Conservation (phyloP, 805 yeast genomes). For the Candida chilensis region DNA sequence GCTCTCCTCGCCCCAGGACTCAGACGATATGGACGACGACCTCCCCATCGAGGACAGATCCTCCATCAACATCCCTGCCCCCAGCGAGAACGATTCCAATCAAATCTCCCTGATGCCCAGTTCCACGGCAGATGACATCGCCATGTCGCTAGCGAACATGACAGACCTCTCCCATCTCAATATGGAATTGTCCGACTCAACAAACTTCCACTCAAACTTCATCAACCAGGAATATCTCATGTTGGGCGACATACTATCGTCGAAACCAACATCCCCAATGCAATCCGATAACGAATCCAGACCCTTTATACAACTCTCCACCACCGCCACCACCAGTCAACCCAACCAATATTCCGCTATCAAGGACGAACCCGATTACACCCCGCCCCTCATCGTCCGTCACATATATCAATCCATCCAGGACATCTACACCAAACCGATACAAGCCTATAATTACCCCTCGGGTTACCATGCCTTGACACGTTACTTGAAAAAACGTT, state of each 20-base stretch:
- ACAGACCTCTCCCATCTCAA: constrained; percentile 1
- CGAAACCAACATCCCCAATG: constrained; percentile 30
- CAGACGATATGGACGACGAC: constrained; percentile 1
- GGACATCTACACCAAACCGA: constrained; percentile 38
- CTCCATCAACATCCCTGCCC: constrained; percentile 17
- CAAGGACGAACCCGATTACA: constrained; percentile 26
- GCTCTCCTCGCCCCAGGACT: constrained; percentile 2
- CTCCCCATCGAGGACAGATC: constrained; percentile 9
- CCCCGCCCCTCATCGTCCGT: constrained; percentile 48
- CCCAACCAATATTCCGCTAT: constrained; percentile 4
- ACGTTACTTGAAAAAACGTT: constrained; percentile 41
- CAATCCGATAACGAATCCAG: constrained; percentile 21
- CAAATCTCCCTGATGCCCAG: constrained; percentile 3
- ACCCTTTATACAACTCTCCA: constrained; percentile 12
- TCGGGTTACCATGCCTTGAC: constrained; percentile 54
- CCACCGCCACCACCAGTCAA: constrained; percentile 4
- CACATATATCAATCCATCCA: constrained; percentile 43
- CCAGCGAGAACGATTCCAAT: constrained; percentile 19
- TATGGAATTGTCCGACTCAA: not conserved
- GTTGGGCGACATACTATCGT: constrained; percentile 37
- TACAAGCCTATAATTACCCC: constrained; percentile 51
- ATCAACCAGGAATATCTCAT: constrained; percentile 41
- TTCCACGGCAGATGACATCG: too few relatives aligned
- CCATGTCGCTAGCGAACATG: not conserved
- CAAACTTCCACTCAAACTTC: constrained; percentile 29